Evolutionary conservation across 768 basidiomycete species (phyloP).

Genomic region (Hydnomerulius pinastri): DNA sequence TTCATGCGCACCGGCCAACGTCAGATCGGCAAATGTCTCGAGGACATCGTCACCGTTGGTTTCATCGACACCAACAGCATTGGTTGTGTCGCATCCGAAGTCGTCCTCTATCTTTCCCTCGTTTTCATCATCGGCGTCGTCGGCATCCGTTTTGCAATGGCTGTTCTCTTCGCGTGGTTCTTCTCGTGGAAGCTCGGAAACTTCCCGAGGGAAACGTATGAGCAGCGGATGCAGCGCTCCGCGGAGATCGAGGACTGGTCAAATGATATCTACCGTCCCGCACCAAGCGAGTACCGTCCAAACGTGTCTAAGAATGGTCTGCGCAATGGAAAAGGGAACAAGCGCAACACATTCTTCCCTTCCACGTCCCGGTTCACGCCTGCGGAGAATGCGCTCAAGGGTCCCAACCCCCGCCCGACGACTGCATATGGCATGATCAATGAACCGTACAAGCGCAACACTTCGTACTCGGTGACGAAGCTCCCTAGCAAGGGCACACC

Average conservation of each 20-base stretch:
- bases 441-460: constrained; percentile 61
- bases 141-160: constrained; percentile 92
- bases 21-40: constrained; percentile 74
- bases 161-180: constrained; percentile 97
- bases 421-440: constrained; percentile 72
- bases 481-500: constrained; percentile 57
- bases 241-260: constrained; percentile 96
- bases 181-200: constrained; percentile 94
- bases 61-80: constrained; percentile 94
- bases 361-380: constrained; percentile 76
- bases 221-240: constrained; percentile 86
- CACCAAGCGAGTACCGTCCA: constrained; percentile 88
- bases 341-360: constrained; percentile 63
- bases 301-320: constrained; percentile 79
- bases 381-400: constrained; percentile 59
- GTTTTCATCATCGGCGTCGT: constrained; percentile 98
- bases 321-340: constrained; percentile 48
- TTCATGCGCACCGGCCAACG: constrained; percentile 73
- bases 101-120: constrained; percentile 93
- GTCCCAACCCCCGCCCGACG: constrained; percentile 51
- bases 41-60: constrained; percentile 85
- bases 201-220: constrained; percentile 90
- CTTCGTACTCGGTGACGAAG: constrained; percentile 47
- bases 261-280: constrained; percentile 91
- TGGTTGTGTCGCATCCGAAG: constrained; percentile 93